phyloP scores from a whole-genome alignment of 1,284 basidiomycete genomes.

The Hemileia vastatrix region DNA sequence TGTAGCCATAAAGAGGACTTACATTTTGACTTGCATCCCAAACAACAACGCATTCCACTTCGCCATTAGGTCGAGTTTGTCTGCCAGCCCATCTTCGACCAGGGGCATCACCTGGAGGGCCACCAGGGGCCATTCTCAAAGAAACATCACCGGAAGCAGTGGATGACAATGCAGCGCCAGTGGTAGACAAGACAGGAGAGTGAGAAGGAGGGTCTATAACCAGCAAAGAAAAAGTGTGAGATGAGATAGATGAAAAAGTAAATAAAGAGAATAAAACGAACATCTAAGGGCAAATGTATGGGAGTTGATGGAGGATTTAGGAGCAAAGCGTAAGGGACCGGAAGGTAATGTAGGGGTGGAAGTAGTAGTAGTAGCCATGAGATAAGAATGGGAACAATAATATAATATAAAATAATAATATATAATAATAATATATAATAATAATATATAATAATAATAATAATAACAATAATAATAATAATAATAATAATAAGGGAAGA shows the following conservation, averaged over 20 bases:
- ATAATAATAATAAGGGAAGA: too few relatives aligned
- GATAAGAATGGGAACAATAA: too few relatives aligned
- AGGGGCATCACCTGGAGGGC: constrained; percentile 4
- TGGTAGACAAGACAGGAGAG: constrained; percentile 9
- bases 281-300: constrained; percentile 18
- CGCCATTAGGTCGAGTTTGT: neutral
- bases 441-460: too few relatives aligned
- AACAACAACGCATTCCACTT: constrained; percentile 17
- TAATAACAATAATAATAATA: too few relatives aligned
- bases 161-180: constrained; percentile 18
- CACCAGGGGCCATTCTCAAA: constrained; percentile 9
- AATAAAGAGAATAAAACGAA: neutral
- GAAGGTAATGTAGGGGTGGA: constrained; percentile 13
- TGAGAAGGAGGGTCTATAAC: constrained; percentile 18
- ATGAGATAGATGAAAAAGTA: too few relatives aligned
- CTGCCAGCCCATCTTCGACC: constrained; percentile 19
- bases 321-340: constrained; percentile 16
- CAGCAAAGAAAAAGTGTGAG: too few relatives aligned
- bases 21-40: constrained; percentile 20
- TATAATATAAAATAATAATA: too few relatives aligned
- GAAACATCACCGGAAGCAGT: constrained; percentile 21
- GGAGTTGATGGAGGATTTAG: neutral
- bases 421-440: too few relatives aligned
- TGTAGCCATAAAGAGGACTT: neutral
- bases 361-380: too few relatives aligned